Evolutionary conservation across 2,329 filamentous ascomycete genomes (phyloP).

Genomic region (Talaromyces sp.): DNA sequence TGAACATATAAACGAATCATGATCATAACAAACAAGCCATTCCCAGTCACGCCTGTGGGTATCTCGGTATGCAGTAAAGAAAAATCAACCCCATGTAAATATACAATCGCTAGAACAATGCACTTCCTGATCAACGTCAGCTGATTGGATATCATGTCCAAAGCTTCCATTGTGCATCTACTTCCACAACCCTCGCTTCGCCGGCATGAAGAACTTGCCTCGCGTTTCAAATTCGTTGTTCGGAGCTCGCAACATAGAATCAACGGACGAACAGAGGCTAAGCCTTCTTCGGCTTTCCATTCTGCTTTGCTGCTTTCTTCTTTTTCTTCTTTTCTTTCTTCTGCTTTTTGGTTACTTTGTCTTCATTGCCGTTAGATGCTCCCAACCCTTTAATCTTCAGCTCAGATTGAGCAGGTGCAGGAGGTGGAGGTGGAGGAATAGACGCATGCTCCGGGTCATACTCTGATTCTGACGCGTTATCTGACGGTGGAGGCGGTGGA

Average conservation of each 20-base stretch:
- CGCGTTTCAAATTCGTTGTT: neutral
- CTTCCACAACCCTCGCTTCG: neutral
- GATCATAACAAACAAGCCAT: conserved; percentile 8
- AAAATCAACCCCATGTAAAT: conserved; percentile 1
- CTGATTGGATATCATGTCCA: neutral
- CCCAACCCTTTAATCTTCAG: conserved; percentile 9
- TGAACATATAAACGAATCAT: neutral
- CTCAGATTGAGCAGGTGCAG: neutral
- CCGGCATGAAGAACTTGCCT: neutral
- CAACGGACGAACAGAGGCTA: neutral
- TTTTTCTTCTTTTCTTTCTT: conserved; percentile 15
- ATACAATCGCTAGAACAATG: neutral
- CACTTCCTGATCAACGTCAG: conserved; percentile 5
- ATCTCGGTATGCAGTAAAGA: conserved; percentile 10
- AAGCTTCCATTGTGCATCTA: neutral
- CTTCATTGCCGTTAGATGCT: conserved; percentile 4
- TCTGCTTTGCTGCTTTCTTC: conserved; percentile 6
- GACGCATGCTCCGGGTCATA: conserved; percentile 25
- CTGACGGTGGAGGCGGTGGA: conserved; percentile 29
- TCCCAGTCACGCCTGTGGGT: conserved; percentile 11
- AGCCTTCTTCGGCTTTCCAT: neutral
- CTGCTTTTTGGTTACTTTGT: conserved; percentile 7
- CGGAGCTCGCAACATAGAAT: neutral
- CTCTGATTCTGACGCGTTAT: conserved; percentile 23
- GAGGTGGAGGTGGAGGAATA: conserved; percentile 20